phyloP scores from a whole-genome alignment of 1,284 basidiomycete genomes.

The Boletellus deceptivus region DNA sequence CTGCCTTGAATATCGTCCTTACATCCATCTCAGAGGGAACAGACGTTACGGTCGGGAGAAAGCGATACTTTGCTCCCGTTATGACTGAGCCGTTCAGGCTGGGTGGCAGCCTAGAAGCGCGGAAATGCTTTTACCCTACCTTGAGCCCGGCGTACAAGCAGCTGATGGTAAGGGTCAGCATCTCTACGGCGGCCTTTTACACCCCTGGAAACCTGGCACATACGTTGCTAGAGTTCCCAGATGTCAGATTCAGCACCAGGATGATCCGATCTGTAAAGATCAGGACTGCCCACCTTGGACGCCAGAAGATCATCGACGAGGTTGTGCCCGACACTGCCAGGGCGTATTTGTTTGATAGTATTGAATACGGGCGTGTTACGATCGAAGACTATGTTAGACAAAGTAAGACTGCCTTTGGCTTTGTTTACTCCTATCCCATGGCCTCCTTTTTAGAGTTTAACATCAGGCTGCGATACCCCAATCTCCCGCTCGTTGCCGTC shows the following conservation, averaged over 20 bases:
- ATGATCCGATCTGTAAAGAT: slow-evolving; percentile 43
- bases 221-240: slow-evolving; percentile 52
- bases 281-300: slow-evolving; percentile 60
- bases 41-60: slow-evolving; percentile 50
- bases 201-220: slow-evolving; percentile 58
- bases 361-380: slow-evolving; percentile 49
- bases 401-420: slow-evolving; percentile 46
- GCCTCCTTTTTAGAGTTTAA: slow-evolving; percentile 52
- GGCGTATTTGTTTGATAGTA: slow-evolving; percentile 53
- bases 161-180: slow-evolving; percentile 78
- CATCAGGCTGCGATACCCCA: slow-evolving; percentile 47
- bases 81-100: slow-evolving; percentile 38
- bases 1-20: slow-evolving; percentile 63
- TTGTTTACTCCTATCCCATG: background rate
- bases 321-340: slow-evolving; percentile 47
- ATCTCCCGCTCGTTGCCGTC: slow-evolving; percentile 58
- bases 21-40: background rate
- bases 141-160: slow-evolving; percentile 66
- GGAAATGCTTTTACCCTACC: slow-evolving; percentile 72
- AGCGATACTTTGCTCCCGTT: slow-evolving; percentile 65
- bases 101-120: slow-evolving; percentile 64
- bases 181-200: slow-evolving; percentile 75
- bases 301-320: slow-evolving; percentile 63
- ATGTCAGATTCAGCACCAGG: slow-evolving; percentile 1
- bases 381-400: slow-evolving; percentile 62